phyloP scores from a whole-genome alignment of 2,329 filamentous ascomycete species.

The Orbilia javanica region DNA sequence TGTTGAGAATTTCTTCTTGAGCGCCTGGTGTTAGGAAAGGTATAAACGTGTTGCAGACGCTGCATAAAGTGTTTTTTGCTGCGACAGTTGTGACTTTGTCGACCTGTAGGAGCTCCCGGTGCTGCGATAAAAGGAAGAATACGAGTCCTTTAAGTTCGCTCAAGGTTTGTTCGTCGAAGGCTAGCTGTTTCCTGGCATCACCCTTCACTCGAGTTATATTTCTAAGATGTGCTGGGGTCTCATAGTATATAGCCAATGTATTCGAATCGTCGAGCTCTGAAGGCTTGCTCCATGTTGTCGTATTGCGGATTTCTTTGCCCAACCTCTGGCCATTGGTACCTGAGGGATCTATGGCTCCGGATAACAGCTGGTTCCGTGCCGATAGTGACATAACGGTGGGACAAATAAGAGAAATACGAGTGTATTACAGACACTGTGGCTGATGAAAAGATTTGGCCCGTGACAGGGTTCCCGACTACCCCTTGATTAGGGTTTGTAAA shows the following conservation, averaged over 20 bases:
- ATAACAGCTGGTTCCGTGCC: too few species aligned
- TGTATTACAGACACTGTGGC: too few species aligned
- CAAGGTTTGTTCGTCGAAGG: neutral
- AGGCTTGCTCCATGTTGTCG: neutral
- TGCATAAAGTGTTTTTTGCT: neutral
- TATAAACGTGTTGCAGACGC: constrained; percentile 12
- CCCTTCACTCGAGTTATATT: neutral
- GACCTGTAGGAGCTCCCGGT: neutral
- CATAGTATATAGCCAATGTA: neutral
- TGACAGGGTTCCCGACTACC: too few species aligned
- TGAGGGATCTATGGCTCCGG: too few species aligned
- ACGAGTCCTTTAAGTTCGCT: constrained; percentile 10
- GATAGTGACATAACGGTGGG: too few species aligned
- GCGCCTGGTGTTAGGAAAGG: neutral
- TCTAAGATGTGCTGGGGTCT: neutral
- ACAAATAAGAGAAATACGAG: too few species aligned
- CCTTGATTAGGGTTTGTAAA: too few species aligned
- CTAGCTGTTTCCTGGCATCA: neutral
- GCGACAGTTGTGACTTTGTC: neutral
- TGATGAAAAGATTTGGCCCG: too few species aligned
- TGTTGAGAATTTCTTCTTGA: neutral
- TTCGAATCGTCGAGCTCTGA: neutral
- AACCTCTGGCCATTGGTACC: too few species aligned
- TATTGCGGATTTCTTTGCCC: too few species aligned
- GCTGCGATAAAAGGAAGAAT: constrained; percentile 13